Conservation (phyloP, 306 rosid genomes). For the Castanea mollissima region DNA sequence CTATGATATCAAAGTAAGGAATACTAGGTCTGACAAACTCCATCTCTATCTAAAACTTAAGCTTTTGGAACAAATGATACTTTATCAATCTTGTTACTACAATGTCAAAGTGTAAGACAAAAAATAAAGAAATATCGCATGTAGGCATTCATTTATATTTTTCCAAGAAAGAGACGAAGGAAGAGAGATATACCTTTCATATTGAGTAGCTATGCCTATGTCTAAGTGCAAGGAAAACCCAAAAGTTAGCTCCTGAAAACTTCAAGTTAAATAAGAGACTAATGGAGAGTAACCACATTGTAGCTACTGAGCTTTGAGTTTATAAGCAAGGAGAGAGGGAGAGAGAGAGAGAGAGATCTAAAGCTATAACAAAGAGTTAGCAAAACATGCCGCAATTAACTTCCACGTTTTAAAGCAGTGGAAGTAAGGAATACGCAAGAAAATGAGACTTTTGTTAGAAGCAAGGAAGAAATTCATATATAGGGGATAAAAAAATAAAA, state of each 20-base stretch:
- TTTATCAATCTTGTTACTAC: too few species aligned
- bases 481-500: too few species aligned
- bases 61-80: too few species aligned
- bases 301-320: background rate
- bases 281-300: background rate
- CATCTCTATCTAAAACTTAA: too few species aligned
- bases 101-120: too few species aligned
- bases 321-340: background rate
- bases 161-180: background rate
- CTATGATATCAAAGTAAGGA: too few species aligned
- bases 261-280: background rate
- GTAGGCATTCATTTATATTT: too few species aligned
- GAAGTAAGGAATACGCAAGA: background rate
- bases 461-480: too few species aligned
- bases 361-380: background rate
- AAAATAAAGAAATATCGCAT: too few species aligned
- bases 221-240: background rate
- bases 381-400: background rate
- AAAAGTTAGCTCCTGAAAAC: background rate
- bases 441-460: too few species aligned
- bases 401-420: slow-evolving; percentile 7
- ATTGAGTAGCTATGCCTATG: background rate
- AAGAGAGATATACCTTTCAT: background rate
- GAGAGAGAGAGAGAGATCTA: background rate
- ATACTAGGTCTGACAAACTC: too few species aligned